A percentile compares a stretch with the other conserved stretches of the same genome.
These are phyloP conservation scores for Endoconidiophora polonica DNA, from an alignment of 2,329 filamentous ascomycete species.

Conservation along the genomic window DNA sequence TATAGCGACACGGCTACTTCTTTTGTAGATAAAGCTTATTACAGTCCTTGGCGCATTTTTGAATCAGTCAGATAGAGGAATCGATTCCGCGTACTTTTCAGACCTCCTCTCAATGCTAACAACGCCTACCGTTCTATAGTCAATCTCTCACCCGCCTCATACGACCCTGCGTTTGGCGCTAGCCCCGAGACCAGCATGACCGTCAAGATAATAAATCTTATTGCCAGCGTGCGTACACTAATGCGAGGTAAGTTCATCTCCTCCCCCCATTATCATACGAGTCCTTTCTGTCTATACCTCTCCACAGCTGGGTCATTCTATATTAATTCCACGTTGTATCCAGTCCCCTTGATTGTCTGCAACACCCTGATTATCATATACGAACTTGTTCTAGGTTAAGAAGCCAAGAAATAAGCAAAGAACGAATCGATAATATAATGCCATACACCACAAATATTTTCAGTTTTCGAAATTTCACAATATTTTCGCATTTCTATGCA, in stretches of 20 bases:
- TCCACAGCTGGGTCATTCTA: background rate
- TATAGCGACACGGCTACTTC: background rate
- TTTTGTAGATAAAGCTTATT: background rate
- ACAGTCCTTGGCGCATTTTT: too few species aligned
- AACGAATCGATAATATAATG: background rate
- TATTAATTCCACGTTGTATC: background rate
- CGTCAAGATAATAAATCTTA: conserved; percentile 74
- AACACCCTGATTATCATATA: conserved; percentile 74
- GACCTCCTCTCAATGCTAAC: conserved; percentile 7
- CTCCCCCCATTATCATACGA: background rate
- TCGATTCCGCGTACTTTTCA: background rate
- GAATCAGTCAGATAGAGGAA: too few species aligned
- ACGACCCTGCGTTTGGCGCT: conserved; percentile 65
- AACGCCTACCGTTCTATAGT: conserved; percentile 24
- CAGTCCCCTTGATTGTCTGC: conserved; percentile 71
- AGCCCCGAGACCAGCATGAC: conserved; percentile 62
- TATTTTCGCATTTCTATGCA: background rate
- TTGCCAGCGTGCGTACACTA: conserved; percentile 75
- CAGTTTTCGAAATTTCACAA: too few species aligned
- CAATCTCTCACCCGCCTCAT: conserved; percentile 56
- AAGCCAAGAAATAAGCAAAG: background rate
- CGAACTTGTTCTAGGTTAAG: conserved; percentile 58
- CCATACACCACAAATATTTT: background rate
- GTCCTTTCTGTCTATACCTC: background rate
- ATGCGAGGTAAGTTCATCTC: conserved; percentile 55